These are phyloP conservation scores for Anthracocystis walkeri DNA, from an alignment of 1,284 basidiomycete genomes.

Conservation along the genomic window DNA sequence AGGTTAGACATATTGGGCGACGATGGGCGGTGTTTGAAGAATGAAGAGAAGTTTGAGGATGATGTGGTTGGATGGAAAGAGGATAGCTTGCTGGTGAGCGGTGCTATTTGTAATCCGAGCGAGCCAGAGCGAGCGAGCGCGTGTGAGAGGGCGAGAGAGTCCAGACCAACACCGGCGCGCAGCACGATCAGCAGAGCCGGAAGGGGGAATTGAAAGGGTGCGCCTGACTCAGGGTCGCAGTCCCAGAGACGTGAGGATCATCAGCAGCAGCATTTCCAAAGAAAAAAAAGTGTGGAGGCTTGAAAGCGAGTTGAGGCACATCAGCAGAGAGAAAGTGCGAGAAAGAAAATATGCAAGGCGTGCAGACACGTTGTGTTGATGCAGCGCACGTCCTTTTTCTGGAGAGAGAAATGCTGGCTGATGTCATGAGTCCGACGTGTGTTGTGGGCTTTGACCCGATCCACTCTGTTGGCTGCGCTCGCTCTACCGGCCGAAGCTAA, in stretches of 20 bases:
- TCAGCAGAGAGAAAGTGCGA: constrained; percentile 8
- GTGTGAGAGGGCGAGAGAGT: background rate
- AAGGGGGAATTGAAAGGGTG: background rate
- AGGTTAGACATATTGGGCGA: constrained; percentile 50
- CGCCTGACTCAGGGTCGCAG: background rate
- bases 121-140: background rate
- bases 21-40: background rate
- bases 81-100: background rate
- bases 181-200: background rate
- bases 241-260: background rate
- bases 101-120: constrained; percentile 22
- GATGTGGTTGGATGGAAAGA: constrained; percentile 10
- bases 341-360: constrained; percentile 13
- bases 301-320: constrained; percentile 1
- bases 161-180: background rate
- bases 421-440: constrained; percentile 7
- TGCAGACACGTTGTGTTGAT: constrained; percentile 17
- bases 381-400: constrained; percentile 2
- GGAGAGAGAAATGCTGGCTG: constrained; percentile 7
- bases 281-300: constrained; percentile 3
- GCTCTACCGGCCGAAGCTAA: constrained; percentile 12
- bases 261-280: background rate
- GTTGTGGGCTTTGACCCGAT: background rate
- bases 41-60: constrained; percentile 9
- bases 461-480: background rate